Evolutionary conservation across 2,329 filamentous ascomycete species (phyloP).

Genomic region (Chrysoporthe austroafricana): DNA sequence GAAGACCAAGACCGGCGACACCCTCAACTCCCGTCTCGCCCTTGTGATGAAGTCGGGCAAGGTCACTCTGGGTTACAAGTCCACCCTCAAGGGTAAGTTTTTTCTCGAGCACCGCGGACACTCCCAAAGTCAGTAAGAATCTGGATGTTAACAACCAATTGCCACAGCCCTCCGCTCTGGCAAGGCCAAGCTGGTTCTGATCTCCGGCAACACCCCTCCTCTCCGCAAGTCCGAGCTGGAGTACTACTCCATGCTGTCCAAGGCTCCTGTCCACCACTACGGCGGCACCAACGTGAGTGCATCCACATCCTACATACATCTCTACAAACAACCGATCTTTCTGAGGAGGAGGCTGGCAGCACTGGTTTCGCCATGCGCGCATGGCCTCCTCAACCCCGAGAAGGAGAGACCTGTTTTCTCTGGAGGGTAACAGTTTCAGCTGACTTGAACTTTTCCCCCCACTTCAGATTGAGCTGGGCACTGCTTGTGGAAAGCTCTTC

Average conservation of each 20-base stretch:
- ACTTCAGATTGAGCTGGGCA: conserved; percentile 92
- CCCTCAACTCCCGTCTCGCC: conserved; percentile 64
- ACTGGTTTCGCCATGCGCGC: conserved; percentile 18
- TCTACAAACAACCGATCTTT: conserved; percentile 24
- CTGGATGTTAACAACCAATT: conserved; percentile 58
- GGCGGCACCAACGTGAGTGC: conserved; percentile 95
- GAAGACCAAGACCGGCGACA: conserved; percentile 85
- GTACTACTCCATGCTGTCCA: conserved; percentile 91
- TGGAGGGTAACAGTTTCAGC: conserved; percentile 75
- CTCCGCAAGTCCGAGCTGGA: conserved; percentile 97
- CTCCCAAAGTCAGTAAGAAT: neutral
- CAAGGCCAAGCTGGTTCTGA: conserved; percentile 97
- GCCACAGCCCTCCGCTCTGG: conserved; percentile 80
- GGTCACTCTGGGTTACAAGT: conserved; percentile 90
- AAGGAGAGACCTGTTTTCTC: conserved; percentile 80
- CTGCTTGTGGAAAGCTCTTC: conserved; percentile 98
- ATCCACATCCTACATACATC: conserved; percentile 15
- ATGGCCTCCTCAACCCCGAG: conserved; percentile 65
- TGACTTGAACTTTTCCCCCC: conserved; percentile 51
- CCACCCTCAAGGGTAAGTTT: conserved; percentile 52
- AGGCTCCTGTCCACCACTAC: conserved; percentile 98
- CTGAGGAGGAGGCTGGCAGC: conserved; percentile 18
- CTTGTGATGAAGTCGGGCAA: conserved; percentile 70
- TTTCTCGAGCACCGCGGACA: neutral
- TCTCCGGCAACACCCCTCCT: conserved; percentile 93